A percentile compares a stretch with the other conserved stretches of the same genome.
Conservation (phyloP, 2,329 filamentous ascomycete genomes). For the Fusarium secorum region DNA sequence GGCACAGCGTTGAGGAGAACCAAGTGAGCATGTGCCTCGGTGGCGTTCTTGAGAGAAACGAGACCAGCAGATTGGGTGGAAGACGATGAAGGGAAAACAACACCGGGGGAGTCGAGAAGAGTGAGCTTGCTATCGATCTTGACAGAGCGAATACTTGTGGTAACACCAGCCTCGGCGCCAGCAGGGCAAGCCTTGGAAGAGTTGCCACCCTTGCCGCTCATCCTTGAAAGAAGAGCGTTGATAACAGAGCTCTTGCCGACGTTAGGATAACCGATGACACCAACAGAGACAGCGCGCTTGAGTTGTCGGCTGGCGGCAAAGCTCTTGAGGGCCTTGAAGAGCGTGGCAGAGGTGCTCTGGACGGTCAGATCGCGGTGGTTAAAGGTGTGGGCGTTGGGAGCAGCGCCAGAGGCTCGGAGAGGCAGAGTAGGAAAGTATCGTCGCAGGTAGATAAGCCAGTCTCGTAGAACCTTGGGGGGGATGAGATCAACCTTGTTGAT, state of each 20-base stretch:
- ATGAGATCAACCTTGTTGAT: conserved; percentile 97
- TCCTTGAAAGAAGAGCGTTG: conserved; percentile 83
- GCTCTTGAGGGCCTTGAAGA: conserved; percentile 90
- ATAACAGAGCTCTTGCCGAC: conserved; percentile 97
- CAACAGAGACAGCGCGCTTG: conserved; percentile 89
- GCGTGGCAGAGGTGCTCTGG: conserved; percentile 81
- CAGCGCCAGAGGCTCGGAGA: conserved; percentile 81
- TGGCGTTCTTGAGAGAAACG: conserved; percentile 64
- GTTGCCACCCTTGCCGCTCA: conserved; percentile 69
- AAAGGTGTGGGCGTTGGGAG: conserved; percentile 87
- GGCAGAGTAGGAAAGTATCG: conserved; percentile 92
- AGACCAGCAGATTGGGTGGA: conserved; percentile 50
- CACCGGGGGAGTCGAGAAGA: conserved; percentile 91
- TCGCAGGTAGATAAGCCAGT: conserved; percentile 84
- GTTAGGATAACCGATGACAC: conserved; percentile 94
- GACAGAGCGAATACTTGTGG: conserved; percentile 85
- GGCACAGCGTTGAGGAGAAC: conserved; percentile 91
- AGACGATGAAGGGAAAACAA: conserved; percentile 82
- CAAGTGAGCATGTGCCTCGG: conserved; percentile 82
- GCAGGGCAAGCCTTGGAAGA: conserved; percentile 77
- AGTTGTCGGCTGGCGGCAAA: conserved; percentile 84
- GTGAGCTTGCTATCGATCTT: conserved; percentile 96
- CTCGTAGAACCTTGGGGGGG: conserved; percentile 80
- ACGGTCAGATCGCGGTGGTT: conserved; percentile 90
- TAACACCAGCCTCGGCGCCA: conserved; percentile 91